Base-by-base conservation (phyloP, 495 filamentous ascomycete species). In the Parathielavia appendiculata region DNA sequence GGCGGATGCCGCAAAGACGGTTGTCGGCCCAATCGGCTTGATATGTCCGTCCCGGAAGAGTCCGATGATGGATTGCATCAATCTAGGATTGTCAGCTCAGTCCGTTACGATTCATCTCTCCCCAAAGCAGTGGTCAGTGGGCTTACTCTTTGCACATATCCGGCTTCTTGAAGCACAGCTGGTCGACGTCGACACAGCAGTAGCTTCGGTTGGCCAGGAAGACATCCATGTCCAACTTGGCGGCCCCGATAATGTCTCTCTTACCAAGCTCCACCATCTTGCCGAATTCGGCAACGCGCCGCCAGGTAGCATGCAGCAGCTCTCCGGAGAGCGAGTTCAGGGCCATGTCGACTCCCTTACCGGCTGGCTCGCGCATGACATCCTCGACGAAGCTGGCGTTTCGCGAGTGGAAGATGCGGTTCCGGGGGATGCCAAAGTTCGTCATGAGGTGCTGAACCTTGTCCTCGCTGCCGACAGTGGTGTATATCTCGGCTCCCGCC, bases 231-330 rank as follows among this genome's bases (percentile, higher is more conserved):
- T 74, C 73, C 3, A 79, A 62, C 9, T 65, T 61, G 5, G 56
- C 63, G 7, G 52, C 63, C 13, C 55, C 63, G 9, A 56, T 47
- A 36, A 69, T 49, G 45, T 75, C 71, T 1, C 62, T 47, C 51
- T 69, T 79, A 7, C 78, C 76, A 30, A 82, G 66, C 52, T 85
- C 82, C 26, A 84, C 63, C 62, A 83, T 74, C 1, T 63, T 69
- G 12, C 80, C 80, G 53, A 76, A 79, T 10, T 70, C 65, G n/a
- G 71, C 81, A 41, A 81, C 63, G 40, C 76, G 75, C 35, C 75
- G 66, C 68, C 78, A 82, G 0, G 71, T 73, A 2, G 70, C 74
- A 49, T 75, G 74, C 4, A 83, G 62, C 10, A 76, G 66, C 45
- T 81, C 77, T 2, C 79, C 76, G 4, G 78, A 69, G 0, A 82